A percentile compares a stretch with the other conserved stretches of the same genome.
Conservation (phyloP, 139 green algal species). For the Chlamydomonas sp. region DNA sequence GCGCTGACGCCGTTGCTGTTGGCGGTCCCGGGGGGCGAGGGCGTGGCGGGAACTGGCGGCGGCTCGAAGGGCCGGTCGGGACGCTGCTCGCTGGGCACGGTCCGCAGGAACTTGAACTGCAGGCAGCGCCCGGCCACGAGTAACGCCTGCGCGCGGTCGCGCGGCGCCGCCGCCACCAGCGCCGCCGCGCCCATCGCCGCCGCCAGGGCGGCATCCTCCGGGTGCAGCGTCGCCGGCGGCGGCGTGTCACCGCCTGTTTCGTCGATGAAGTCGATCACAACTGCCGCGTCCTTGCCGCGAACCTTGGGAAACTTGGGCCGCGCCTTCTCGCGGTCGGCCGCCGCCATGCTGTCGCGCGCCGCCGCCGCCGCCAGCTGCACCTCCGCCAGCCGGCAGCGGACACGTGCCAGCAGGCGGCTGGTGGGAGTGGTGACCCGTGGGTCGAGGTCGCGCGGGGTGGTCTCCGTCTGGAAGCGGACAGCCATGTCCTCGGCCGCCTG, state of each 20-base stretch:
- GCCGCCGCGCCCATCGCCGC: conserved; percentile 33
- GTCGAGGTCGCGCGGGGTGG: conserved; percentile 44
- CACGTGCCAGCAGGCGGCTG: conserved; percentile 44
- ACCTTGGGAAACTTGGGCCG: conserved; percentile 44
- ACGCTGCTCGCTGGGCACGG: conserved; percentile 2
- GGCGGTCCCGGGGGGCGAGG: not conserved
- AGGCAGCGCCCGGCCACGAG: conserved; percentile 38
- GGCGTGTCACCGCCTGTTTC: conserved; percentile 10
- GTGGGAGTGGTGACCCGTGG: conserved; percentile 34
- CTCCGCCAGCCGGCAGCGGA: conserved; percentile 40
- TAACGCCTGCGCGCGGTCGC: conserved; percentile 16
- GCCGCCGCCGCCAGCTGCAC: conserved; percentile 42
- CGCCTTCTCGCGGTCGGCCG: conserved; percentile 41
- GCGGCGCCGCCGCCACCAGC: conserved; percentile 7
- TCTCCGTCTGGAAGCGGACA: conserved; percentile 26
- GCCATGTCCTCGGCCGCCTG: conserved; percentile 56
- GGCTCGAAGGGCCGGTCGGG: conserved; percentile 23
- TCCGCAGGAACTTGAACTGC: conserved; percentile 40
- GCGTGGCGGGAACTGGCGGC: not conserved
- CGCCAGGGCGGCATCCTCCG: conserved; percentile 46
- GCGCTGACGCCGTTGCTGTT: not conserved
- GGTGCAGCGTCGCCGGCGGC: conserved; percentile 15
- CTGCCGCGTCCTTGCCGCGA: not conserved
- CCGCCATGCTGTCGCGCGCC: conserved; percentile 42
- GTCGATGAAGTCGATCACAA: conserved; percentile 55